Conservation (phyloP, 768 basidiomycete genomes). For the Tulasnella sp. region DNA sequence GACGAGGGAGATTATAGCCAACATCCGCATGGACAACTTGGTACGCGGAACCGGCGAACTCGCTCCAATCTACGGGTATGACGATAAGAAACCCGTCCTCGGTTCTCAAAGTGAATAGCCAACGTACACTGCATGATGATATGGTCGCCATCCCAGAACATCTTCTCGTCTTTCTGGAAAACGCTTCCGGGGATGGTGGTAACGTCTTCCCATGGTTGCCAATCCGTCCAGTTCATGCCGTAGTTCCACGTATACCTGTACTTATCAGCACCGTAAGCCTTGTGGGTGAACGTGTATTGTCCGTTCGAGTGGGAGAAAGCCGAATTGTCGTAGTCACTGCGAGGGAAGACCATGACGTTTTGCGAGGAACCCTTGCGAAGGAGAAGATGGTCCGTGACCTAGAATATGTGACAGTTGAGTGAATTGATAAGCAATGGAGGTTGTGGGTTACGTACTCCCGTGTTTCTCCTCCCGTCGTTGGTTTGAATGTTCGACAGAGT, state of each 20-base stretch:
- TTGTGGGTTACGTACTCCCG: conserved; percentile 38
- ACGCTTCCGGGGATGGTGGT: conserved; percentile 48
- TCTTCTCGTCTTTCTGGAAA: conserved; percentile 33
- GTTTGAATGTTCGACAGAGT: conserved; percentile 46
- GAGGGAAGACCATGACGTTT: conserved; percentile 82
- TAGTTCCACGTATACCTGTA: conserved; percentile 83
- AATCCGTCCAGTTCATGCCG: conserved; percentile 70
- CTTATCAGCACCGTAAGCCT: conserved; percentile 73
- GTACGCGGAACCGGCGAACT: conserved; percentile 44
- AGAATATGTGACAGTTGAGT: conserved; percentile 15
- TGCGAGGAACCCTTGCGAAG: conserved; percentile 61
- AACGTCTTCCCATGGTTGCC: conserved; percentile 65
- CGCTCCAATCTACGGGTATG: conserved; percentile 56
- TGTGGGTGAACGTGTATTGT: conserved; percentile 66
- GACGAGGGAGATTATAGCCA: conserved; percentile 46
- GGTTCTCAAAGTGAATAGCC: not conserved
- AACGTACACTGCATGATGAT: conserved; percentile 77
- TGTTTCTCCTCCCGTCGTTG: conserved; percentile 31
- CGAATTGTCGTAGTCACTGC: conserved; percentile 56
- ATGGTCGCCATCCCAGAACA: conserved; percentile 75
- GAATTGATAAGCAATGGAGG: not conserved
- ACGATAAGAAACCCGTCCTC: not conserved
- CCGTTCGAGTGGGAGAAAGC: conserved; percentile 39
- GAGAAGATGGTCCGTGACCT: conserved; percentile 64
- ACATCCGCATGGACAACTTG: conserved; percentile 69